Evolutionary conservation across 2,329 filamentous ascomycete genomes (phyloP), one percentile per base, ranked within the genome.

Genomic region (Allantophomopsis lycopodina): DNA sequence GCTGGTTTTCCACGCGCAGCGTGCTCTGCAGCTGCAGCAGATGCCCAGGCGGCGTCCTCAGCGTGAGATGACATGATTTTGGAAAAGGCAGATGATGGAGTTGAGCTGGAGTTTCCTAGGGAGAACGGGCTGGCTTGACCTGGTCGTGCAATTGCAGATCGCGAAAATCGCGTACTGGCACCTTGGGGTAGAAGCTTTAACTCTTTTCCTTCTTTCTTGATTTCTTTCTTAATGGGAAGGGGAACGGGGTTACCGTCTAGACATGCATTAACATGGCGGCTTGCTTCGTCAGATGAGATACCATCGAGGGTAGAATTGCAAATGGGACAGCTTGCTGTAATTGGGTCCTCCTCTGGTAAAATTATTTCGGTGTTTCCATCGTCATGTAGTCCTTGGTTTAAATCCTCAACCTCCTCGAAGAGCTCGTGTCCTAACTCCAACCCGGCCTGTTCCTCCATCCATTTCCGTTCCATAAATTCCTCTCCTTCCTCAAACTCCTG

Each of bases 41-140:
- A 76, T 1, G 82, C 79, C 91, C 91, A 98, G 1, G 91, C 91
- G 2, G 77, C 71, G 55, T 94, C 83, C 62, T 98, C 91, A 5
- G 83, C 84, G 51, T 94, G 87, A 5, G 77, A 78, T 6, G 87
- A 84, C 91, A 98, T 98, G 42, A 98, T 68, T 54, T 84, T 91
- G 2, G 83, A 80, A 53, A 98, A 98, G 0, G 89, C 91, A 3
- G 88, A 93, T 15, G 64, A 65, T 33, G 62, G 44, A 39, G 62
- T 45, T 39, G 54, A 48, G 40, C 55, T 21, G 40, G 55, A 35
- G 44, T 57, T 43, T 43, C 64, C 69, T 3, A 81, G 54, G 6
- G 68, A 66, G 48, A 93, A 83, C 0, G 88, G 88, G 51, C 83
- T 91, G 6, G 74, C 66, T 57, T 95, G 89, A 0, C 81, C 85